Evolutionary conservation across 768 basidiomycete species (phyloP).

Genomic region (Russula griseocarnosa): DNA sequence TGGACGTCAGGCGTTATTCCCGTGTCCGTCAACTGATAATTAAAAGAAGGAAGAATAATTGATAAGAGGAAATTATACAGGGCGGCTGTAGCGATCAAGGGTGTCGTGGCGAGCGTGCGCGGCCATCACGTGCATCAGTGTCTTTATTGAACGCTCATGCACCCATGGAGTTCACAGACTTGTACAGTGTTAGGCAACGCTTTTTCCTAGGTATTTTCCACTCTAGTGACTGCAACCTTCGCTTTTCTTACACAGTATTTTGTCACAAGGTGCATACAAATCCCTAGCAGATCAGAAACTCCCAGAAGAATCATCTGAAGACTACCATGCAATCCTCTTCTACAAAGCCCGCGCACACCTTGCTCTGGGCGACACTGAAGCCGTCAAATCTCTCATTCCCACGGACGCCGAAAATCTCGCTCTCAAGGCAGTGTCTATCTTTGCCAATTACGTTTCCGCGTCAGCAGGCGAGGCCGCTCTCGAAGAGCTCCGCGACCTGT

Average conservation of each 20-base stretch:
- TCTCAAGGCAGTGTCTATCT: constrained; percentile 62
- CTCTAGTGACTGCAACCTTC: not conserved
- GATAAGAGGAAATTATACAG: not conserved
- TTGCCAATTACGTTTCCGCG: constrained; percentile 62
- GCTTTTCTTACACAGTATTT: not conserved
- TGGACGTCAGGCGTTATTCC: not conserved
- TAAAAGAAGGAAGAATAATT: not conserved
- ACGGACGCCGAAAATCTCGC: constrained; percentile 58
- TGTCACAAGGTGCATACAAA: constrained; percentile 58
- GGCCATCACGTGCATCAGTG: constrained; percentile 4
- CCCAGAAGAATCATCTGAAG: constrained; percentile 58
- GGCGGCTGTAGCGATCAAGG: not conserved
- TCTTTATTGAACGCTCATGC: not conserved
- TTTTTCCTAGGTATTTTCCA: constrained; percentile 59
- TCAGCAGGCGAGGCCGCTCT: constrained; percentile 49
- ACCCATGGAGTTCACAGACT: constrained; percentile 53
- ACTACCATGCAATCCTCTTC: constrained; percentile 61
- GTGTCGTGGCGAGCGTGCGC: not conserved
- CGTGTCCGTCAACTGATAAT: not conserved
- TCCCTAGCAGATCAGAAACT: constrained; percentile 51
- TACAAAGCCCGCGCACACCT: constrained; percentile 78
- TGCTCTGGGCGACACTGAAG: constrained; percentile 57
- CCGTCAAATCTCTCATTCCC: constrained; percentile 56
- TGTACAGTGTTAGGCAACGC: constrained; percentile 70
- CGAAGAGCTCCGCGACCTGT: constrained; percentile 80